Conservation (phyloP, 2,329 filamentous ascomycete genomes). For the Fusarium transvaalense region DNA sequence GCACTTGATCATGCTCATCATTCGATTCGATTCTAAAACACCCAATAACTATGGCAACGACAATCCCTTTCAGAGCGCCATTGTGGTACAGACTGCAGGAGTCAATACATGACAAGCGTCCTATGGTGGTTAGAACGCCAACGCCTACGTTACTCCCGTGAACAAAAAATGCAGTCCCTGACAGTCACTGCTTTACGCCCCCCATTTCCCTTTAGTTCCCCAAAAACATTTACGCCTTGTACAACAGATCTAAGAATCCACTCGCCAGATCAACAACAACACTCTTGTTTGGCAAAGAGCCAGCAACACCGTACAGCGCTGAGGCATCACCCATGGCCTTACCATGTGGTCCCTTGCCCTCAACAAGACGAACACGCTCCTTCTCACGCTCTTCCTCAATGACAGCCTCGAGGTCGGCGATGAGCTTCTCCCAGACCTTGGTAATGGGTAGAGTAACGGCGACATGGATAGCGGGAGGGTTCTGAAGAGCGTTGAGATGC, state of each 20-base stretch:
- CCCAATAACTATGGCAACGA: not conserved
- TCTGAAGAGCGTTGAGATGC: constrained; percentile 96
- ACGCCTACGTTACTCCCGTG: constrained; percentile 22
- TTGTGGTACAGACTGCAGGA: not conserved
- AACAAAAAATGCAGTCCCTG: constrained; percentile 10
- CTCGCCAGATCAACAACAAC: constrained; percentile 90
- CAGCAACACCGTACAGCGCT: constrained; percentile 93
- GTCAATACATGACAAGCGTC: constrained; percentile 13
- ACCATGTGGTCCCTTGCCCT: constrained; percentile 75
- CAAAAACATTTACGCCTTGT: constrained; percentile 74
- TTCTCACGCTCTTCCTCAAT: constrained; percentile 83
- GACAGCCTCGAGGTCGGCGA: constrained; percentile 76
- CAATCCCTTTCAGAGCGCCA: not conserved
- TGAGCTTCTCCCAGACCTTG: constrained; percentile 82
- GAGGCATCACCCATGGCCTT: constrained; percentile 82
- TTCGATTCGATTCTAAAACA: constrained; percentile 6
- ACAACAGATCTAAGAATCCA: constrained; percentile 92
- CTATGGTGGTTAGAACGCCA: constrained; percentile 19
- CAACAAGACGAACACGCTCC: constrained; percentile 77
- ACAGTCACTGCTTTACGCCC: constrained; percentile 6
- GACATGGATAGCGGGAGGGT: constrained; percentile 91
- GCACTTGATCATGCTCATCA: not conserved
- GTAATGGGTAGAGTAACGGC: constrained; percentile 91
- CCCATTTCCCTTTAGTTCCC: not conserved
- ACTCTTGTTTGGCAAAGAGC: constrained; percentile 94